Evolutionary conservation across 257 asterid genomes (phyloP).

Genomic region (Hygrophila difformis): DNA sequence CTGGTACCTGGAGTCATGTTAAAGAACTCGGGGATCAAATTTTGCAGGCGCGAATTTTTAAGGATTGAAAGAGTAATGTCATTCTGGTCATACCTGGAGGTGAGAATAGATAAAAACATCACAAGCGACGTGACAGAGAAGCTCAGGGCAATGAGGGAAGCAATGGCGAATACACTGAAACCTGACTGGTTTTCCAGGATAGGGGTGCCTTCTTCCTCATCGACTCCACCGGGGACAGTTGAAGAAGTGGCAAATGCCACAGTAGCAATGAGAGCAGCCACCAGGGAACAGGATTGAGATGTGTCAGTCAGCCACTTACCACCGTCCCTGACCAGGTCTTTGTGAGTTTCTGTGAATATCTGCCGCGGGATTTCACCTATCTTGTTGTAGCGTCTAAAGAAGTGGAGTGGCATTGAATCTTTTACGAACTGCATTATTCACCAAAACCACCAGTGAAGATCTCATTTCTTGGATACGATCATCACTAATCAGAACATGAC

Average conservation of each 20-base stretch:
- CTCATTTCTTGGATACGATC: background rate
- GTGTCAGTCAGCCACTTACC: conserved; percentile 29
- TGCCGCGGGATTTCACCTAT: conserved; percentile 23
- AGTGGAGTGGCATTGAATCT: conserved; percentile 21
- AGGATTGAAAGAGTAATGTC: too few relatives aligned
- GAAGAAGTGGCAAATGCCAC: conserved; percentile 42
- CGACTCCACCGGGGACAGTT: conserved; percentile 34
- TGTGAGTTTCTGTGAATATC: conserved; percentile 25
- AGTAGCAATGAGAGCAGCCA: conserved; percentile 43
- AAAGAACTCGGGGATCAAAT: too few relatives aligned
- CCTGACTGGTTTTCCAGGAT: conserved; percentile 15
- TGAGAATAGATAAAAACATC: conserved; percentile 41
- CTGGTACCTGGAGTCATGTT: conserved; percentile 20
- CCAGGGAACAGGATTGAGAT: conserved; percentile 36
- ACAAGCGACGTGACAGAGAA: conserved; percentile 37
- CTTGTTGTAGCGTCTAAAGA: conserved; percentile 21
- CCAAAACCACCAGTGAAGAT: background rate
- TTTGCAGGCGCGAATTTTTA: too few relatives aligned
- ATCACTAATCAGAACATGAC: background rate
- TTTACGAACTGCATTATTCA: conserved; percentile 25
- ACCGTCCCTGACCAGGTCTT: conserved; percentile 18
- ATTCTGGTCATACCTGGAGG: conserved; percentile 21
- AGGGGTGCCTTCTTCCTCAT: conserved; percentile 21
- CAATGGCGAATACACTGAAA: conserved; percentile 23
- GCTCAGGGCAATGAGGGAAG: conserved; percentile 31